Conservation (phyloP, 768 basidiomycete genomes). For the Nidularia pulvinata region DNA sequence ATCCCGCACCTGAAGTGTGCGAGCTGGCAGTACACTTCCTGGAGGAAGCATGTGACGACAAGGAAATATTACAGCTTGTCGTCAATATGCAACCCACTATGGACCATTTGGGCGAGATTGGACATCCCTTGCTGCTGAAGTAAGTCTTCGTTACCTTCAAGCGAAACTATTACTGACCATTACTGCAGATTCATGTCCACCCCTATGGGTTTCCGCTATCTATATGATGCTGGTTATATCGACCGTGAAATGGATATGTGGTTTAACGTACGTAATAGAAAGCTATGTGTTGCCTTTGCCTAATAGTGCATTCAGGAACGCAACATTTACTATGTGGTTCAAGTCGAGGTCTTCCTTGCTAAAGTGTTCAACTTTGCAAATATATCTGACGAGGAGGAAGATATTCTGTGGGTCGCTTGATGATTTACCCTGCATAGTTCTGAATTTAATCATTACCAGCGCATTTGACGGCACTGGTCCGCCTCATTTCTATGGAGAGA, state of each 20-base stretch:
- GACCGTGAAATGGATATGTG: slow-evolving; percentile 95
- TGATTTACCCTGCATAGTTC: not conserved
- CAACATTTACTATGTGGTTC: slow-evolving; percentile 90
- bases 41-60: slow-evolving; percentile 86
- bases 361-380: slow-evolving; percentile 65
- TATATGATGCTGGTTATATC: slow-evolving; percentile 91
- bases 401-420: slow-evolving; percentile 42
- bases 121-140: slow-evolving; percentile 87
- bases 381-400: slow-evolving; percentile 66
- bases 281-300: not conserved
- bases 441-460: slow-evolving; percentile 24
- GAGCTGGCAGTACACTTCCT: slow-evolving; percentile 88
- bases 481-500: slow-evolving; percentile 96
- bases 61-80: slow-evolving; percentile 83
- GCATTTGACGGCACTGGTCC: slow-evolving; percentile 88
- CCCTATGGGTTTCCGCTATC: slow-evolving; percentile 87
- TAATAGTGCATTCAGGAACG: slow-evolving; percentile 62
- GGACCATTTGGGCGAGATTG: slow-evolving; percentile 94
- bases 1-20: slow-evolving; percentile 88
- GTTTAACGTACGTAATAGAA: slow-evolving; percentile 72
- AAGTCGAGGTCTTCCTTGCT: slow-evolving; percentile 90
- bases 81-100: slow-evolving; percentile 95
- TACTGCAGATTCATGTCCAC: slow-evolving; percentile 87
- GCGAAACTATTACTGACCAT: not conserved
- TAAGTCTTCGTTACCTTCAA: slow-evolving; percentile 29